phyloP scores from a whole-genome alignment of 116 monocot species.

The Cymodocea nodosa region DNA sequence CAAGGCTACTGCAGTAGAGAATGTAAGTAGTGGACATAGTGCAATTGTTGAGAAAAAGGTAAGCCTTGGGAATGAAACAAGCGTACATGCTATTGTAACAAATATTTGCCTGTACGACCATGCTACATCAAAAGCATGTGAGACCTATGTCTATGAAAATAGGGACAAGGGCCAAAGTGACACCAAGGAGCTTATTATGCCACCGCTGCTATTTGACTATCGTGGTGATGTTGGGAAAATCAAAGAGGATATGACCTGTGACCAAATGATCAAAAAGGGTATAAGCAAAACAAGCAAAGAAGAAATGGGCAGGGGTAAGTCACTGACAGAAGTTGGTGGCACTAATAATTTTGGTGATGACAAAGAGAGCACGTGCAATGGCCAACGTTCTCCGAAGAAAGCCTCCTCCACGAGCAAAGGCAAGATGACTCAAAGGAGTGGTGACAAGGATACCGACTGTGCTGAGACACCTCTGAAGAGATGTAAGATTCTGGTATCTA shows the following conservation, averaged over 20 bases:
- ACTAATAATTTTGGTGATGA: background rate
- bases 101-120: background rate
- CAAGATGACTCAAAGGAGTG: background rate
- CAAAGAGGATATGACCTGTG: too few species aligned
- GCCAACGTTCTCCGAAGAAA: too few species aligned
- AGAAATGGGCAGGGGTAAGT: too few species aligned
- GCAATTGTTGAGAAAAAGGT: slow-evolving; percentile 2
- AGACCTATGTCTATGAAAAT: background rate
- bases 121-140: background rate
- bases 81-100: slow-evolving; percentile 12
- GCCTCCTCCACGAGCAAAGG: background rate
- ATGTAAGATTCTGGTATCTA: too few species aligned
- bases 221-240: too few species aligned
- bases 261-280: too few species aligned
- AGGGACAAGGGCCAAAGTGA: background rate
- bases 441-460: background rate
- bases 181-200: too few species aligned
- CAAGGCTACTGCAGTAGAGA: slow-evolving; percentile 1
- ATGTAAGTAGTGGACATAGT: slow-evolving; percentile 10
- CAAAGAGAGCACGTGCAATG: too few species aligned
- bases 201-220: too few species aligned
- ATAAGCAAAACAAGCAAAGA: too few species aligned
- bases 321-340: background rate
- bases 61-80: background rate
- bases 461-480: background rate